Evolutionary conservation across 345 rosid genomes (phyloP), one percentile per base, ranked within the genome.

Genomic region (Lepidium aucheri): DNA sequence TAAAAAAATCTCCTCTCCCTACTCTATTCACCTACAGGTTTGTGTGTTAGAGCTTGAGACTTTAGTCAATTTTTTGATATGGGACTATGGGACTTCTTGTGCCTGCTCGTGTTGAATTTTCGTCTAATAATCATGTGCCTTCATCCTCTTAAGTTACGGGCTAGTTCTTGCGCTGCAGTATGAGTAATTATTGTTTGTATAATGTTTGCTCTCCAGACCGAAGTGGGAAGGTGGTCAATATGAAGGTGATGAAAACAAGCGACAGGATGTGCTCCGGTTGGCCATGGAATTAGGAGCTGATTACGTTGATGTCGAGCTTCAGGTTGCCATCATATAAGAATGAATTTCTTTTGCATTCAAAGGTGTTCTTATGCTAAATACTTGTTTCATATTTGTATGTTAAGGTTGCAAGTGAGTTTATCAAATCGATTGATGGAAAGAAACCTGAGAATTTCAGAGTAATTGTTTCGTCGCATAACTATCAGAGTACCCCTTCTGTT

Each of bases 201-300:
- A 8, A 17, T 24, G 65, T 6, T 8, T 63, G 15, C 8, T 75
- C 30, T 72, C 0, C 74, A 93, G 98, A 66, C 97, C 97, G 46
- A 84, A 64, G 59, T 90, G 98, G 98, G 98, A 93, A 78, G 98
- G 96, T 26, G 98, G 98, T 53, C 83, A 77, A 16, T 90, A 93
- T 68, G 96, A 77, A 44, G 98, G 96, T 47, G 98, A 86, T 68
- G 98, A 93, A 65, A 82, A 73, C 3, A 18, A 80, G 70, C 70
- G 97, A 14, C 67, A 71, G 57, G 89, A 84, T 59, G 87, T 76
- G 13, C 94, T 90, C 58, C 81, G 77, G 39, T 68, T 90, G 65
- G 98, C 98, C 42, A 84, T 88, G 91, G 96, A 90, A 66, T 47
- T 90, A 40, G 98, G 97, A 75, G 98, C 98, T 73, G 94, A 90